A percentile compares a stretch with the other conserved stretches of the same genome.
phyloP scores from a whole-genome alignment of 2,329 filamentous ascomycete species.

The Trichoderma breve region DNA sequence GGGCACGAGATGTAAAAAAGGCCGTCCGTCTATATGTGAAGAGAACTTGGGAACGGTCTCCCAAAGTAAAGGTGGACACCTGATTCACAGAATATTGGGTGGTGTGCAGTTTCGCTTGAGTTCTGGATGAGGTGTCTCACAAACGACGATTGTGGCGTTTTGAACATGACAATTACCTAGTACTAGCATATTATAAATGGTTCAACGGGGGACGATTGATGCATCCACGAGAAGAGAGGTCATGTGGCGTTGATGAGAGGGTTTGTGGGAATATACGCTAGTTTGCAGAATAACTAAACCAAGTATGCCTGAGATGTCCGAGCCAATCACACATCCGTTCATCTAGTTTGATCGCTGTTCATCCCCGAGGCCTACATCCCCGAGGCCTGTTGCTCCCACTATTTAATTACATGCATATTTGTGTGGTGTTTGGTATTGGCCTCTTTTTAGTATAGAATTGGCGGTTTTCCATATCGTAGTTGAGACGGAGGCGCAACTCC shows the following conservation, averaged over 20 bases:
- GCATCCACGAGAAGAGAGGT: background rate
- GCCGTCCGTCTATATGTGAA: slow-evolving; percentile 35
- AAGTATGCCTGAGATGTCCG: background rate
- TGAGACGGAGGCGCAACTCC: slow-evolving; percentile 23
- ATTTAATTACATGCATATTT: background rate
- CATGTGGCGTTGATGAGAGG: background rate
- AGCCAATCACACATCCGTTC: background rate
- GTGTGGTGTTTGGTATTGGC: background rate
- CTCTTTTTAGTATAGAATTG: background rate
- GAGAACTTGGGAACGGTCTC: slow-evolving; percentile 34
- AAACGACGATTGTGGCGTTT: background rate
- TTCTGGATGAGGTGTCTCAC: slow-evolving; percentile 9
- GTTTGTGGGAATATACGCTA: background rate
- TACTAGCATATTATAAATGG: background rate
- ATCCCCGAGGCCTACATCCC: background rate
- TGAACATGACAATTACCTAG: slow-evolving; percentile 13
- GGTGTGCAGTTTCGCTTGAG: background rate
- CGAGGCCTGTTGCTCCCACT: background rate
- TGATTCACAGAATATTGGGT: slow-evolving; percentile 4
- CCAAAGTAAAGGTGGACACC: slow-evolving; percentile 23
- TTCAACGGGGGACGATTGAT: background rate
- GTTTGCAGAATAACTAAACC: slow-evolving; percentile 2
- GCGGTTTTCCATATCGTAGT: background rate
- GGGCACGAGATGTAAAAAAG: slow-evolving; percentile 35
- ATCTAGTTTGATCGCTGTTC: background rate